These are phyloP conservation scores for Hyphopichia khmerensis DNA, from an alignment of 1,139 yeast species.

Conservation along the genomic window DNA sequence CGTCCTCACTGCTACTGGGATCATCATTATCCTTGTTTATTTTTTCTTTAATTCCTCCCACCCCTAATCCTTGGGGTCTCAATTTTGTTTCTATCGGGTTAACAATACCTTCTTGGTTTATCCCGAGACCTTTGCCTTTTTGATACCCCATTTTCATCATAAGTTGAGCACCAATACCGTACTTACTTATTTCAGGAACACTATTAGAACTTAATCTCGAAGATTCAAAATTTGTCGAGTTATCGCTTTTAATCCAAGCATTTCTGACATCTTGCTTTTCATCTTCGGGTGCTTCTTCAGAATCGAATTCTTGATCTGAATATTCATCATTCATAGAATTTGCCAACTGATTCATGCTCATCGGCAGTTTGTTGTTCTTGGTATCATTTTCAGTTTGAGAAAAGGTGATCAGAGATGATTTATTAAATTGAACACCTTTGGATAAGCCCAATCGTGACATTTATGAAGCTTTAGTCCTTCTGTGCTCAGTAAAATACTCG, in stretches of 20 bases:
- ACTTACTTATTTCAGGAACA: conserved; percentile 21
- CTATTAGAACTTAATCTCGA: neutral
- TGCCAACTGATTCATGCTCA: conserved; percentile 8
- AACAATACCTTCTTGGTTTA: conserved; percentile 65
- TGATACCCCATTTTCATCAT: conserved; percentile 85
- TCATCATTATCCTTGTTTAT: conserved; percentile 11
- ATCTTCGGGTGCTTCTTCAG: too few relatives aligned
- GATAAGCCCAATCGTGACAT: neutral
- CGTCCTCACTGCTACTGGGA: conserved; percentile 17
- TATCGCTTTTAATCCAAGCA: neutral
- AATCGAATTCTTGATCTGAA: conserved; percentile 22
- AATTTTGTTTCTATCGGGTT: conserved; percentile 72
- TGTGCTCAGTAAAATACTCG: too few relatives aligned
- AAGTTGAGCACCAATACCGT: conserved; percentile 85
- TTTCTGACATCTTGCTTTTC: neutral
- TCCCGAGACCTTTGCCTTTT: conserved; percentile 82
- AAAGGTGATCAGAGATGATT: neutral
- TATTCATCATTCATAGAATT: conserved; percentile 17
- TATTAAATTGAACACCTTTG: conserved; percentile 2
- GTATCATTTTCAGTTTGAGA: neutral
- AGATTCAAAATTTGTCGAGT: too few relatives aligned
- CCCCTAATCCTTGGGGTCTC: conserved; percentile 69
- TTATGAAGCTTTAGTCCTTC: neutral
- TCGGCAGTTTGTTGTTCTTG: neutral
- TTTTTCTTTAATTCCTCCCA: conserved; percentile 59